Base-by-base conservation (phyloP, 129 eudicot genomes). In the Escallonia herrerae region DNA sequence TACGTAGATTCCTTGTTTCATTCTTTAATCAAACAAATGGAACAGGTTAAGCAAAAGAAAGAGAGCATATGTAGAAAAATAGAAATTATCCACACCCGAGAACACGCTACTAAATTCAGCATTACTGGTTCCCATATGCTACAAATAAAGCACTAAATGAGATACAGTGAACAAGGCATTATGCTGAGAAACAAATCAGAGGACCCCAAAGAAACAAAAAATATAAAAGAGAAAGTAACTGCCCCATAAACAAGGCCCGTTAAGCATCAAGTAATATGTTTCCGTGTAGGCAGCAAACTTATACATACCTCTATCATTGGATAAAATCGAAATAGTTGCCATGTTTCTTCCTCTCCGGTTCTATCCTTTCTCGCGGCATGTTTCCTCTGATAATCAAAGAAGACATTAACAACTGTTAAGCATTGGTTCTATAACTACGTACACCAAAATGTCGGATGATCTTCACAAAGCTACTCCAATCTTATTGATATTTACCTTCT, bases 341-440 rank as follows among this genome's bases (percentile, higher is more conserved):
- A 91, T 64, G 86, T 69, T 83, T 89, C 99, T 74, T 94, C 99
- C 73, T 94, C 99, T 47, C 87, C 95, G 40, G 79, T 71, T 86
- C 74, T 72, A 62, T 94, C 99, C 77, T 86, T 82, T 76, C 99
- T 86, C 44, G 80, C 83, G 44, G 99, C 95, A 74, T 69, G 50
- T 44, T 76, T 86, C 22, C 60, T 86, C 89, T 86, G 64, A 79
- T 72, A 74, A 72, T 74, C 72, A 76, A 65, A 47, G 65, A 49
- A 11, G 58, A 68, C 63, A 40, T 8, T 57, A 64, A 58, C 62
- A 72, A 63, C 62, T 40, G 44, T 70, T 53, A 77, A 11, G 64
- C 60, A 68, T 74, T 64, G 41, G n/a, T 49, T 65, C 59, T 63
- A 44, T 48, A 61, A 73, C 60, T 45, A 66, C n/a, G 51, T 74